Conservation (phyloP, 1,139 yeast species). For the Scheffersomyces insectosa region DNA sequence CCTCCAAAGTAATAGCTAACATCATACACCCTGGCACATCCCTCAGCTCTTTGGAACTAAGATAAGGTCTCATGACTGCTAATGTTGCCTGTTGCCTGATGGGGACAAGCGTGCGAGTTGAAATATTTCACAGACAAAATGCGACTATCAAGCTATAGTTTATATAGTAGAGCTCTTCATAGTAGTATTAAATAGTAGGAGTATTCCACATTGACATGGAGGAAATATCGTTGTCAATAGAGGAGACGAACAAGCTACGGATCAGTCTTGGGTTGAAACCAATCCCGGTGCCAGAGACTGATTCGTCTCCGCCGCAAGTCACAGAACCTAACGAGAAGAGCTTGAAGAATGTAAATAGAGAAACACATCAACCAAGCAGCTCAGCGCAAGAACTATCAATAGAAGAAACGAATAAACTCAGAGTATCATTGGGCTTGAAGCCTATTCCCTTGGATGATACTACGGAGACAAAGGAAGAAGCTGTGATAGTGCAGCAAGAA, state of each 20-base stretch:
- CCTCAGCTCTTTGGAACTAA: too few relatives aligned
- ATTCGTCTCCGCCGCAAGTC: neutral
- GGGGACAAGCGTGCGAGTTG: too few relatives aligned
- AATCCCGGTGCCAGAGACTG: constrained; percentile 17
- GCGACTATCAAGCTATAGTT: too few relatives aligned
- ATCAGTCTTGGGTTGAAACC: constrained; percentile 31
- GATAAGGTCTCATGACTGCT: too few relatives aligned
- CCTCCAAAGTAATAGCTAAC: too few relatives aligned
- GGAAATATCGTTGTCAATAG: constrained; percentile 35
- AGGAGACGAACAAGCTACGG: constrained; percentile 41
- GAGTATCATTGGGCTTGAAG: constrained; percentile 49
- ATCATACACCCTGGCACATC: too few relatives aligned
- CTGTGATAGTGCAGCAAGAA: constrained; percentile 5
- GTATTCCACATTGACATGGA: constrained; percentile 5
- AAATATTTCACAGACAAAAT: too few relatives aligned
- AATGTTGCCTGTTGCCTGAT: too few relatives aligned
- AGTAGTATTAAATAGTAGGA: too few relatives aligned
- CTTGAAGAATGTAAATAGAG: too few relatives aligned
- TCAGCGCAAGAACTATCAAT: constrained; percentile 30
- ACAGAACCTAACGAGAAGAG: too few relatives aligned
- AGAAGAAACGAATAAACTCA: constrained; percentile 54
- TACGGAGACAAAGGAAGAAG: neutral
- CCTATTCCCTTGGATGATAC: constrained; percentile 31
- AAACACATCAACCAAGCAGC: neutral
- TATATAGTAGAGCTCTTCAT: too few relatives aligned